Evolutionary conservation across 2,329 filamentous ascomycete species (phyloP), one percentile per base, ranked within the genome.

Genomic region (Scedosporium boydii): DNA sequence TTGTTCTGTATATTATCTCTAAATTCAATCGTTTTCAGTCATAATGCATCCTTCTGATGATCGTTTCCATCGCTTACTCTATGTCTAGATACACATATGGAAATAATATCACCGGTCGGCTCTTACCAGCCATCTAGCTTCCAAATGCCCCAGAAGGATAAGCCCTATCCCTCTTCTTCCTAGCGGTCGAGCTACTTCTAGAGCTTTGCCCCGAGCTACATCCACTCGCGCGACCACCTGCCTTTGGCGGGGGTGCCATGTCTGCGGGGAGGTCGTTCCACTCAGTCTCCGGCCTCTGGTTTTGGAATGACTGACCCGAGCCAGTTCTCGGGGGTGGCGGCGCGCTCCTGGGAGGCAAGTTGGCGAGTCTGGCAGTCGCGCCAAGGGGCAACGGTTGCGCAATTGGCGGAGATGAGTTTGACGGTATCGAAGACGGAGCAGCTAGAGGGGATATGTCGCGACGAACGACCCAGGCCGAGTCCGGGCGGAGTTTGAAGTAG

Each of bases 191-290:
- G 71, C 79, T 85, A 69, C 83, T 85, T 58, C 83, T 76, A 34
- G 83, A 86, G 68, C 80, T 84, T 1, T 78, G 71, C 21, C 72
- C 72, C 2, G 79, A 80, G 0, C 66, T 70, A 46, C 73, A 72
- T 18, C 66, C 66, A 41, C 61, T 67, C 42, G 62, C 48, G n/a
- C 66, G 60, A 53, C 63, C 72, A 53, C 68, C 67, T 4, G 67
- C 72, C 60, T 68, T 70, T 9, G 61, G 68, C n/a, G 70, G 69
- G 46, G 72, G 66, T 10, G 80, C 71, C 82, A 87, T 86, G 60
- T 87, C 85, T 9, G 78, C 76, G 0, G 85, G 85, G 9, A 88
- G 68, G 69, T 88, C 85, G 72, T 88, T 88, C 85, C 85, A 88
- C 69, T 87, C 85, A 34, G 74, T 83, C 21, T 82, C 80, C 2